A percentile compares a stretch with the other conserved stretches of the same genome.
These are phyloP conservation scores for Torulaspora maleeae DNA, from an alignment of 805 yeast genomes.

Conservation along the genomic window DNA sequence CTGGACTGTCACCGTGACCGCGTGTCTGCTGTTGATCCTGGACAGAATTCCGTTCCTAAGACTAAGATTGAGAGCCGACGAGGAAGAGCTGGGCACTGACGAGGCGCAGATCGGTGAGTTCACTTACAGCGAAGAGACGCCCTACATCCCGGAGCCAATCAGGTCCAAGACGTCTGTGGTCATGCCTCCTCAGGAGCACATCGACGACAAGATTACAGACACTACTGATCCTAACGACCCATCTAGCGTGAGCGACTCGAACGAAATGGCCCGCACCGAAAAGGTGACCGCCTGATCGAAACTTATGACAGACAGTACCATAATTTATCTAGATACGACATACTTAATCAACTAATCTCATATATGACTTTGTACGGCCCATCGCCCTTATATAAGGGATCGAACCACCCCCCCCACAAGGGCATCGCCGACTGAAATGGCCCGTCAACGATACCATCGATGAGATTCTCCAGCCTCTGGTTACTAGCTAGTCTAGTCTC, in stretches of 20 bases:
- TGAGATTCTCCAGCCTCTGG: not conserved
- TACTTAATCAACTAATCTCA: not conserved
- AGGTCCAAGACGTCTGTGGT: conserved; percentile 47
- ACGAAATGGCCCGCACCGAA: conserved; percentile 6
- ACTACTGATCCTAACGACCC: conserved; percentile 8
- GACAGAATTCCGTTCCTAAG: conserved; percentile 76
- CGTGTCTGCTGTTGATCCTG: conserved; percentile 59
- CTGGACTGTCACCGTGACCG: conserved; percentile 74
- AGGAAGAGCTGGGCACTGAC: conserved; percentile 86
- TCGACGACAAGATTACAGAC: conserved; percentile 35
- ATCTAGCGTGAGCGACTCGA: conserved; percentile 6
- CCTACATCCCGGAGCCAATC: conserved; percentile 72
- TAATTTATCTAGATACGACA: not conserved
- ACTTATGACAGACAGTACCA: not conserved
- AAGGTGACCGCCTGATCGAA: conserved; percentile 6
- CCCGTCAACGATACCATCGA: not conserved
- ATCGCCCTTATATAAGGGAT: not conserved
- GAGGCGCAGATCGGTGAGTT: conserved; percentile 86
- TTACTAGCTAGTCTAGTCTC: conserved; percentile 1
- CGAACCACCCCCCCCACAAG: not conserved
- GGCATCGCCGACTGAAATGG: not conserved
- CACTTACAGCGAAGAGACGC: conserved; percentile 61
- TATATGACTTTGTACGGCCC: not conserved
- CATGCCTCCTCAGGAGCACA: conserved; percentile 29
- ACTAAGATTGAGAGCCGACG: conserved; percentile 78